Base-by-base conservation (phyloP, 1,284 basidiomycete species). In the Ustilago lituana region DNA sequence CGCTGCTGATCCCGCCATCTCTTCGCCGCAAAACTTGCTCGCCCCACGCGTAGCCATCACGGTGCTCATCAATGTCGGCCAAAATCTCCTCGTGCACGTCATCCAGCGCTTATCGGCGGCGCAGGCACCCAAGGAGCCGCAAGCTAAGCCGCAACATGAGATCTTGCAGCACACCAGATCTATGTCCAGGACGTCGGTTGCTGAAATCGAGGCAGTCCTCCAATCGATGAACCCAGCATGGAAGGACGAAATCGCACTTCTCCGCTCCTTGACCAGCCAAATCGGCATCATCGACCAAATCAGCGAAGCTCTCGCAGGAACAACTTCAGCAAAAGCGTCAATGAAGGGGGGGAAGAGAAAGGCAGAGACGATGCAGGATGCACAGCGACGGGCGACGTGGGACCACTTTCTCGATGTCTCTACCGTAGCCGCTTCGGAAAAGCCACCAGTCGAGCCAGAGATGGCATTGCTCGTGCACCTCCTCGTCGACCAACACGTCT, bases 211-310 rank as follows among this genome's bases (percentile, higher is more conserved):
- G 23, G 31, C 54, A 2, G 62, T 65, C 9, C 54, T 65, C 1
- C 47, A 50, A 5, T 52, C 57, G 7, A 64, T 70, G 67, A 65
- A 70, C 17, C 67, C 67, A 27, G 57, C 61, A 12, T 70, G 67
- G 67, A 65, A 64, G 38, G 61, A 59, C 38, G 67, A 70, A 40
- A 70, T 70, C 15, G 61, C 61, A 1, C 61, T 70, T 27, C 36
- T 70, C 26, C 67, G 61, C 41, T 55, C 56, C 0, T 29, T 70
- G 11, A 58, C 48, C 35, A 57, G 61, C 12, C 67, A 70, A 20
- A 61, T 70, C 24, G 52, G 54, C n/a, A 48, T 69, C 53, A 64
- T 63, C 27, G 46, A 54, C 12, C 55, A 69, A 24, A 31, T 63
- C 26, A 31, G 47, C 27, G 43, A 60, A 15, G 27, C 54, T 5